phyloP scores from a whole-genome alignment of 192 early-diverging fungal genomes.

The Phlyctochytrium arcticum region DNA sequence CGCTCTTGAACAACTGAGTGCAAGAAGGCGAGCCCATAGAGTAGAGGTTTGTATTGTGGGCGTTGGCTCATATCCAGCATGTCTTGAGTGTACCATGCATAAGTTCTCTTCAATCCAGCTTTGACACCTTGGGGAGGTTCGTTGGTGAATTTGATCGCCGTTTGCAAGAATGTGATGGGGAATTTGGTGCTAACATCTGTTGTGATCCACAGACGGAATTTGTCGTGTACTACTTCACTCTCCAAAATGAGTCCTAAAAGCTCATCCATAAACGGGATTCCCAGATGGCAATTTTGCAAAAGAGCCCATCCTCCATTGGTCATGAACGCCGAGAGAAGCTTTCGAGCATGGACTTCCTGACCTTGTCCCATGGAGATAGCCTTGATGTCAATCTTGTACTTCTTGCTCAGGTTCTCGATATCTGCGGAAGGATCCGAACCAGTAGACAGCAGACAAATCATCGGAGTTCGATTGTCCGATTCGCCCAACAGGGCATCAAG shows the following conservation, averaged over 20 bases:
- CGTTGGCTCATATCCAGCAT: conserved; percentile 63
- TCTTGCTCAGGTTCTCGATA: conserved; percentile 61
- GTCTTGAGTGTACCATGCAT: conserved; percentile 65
- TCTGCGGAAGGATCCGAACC: conserved; percentile 64
- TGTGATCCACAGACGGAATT: conserved; percentile 66
- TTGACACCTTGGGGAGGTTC: conserved; percentile 65
- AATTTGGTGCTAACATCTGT: conserved; percentile 57
- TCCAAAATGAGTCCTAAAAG: conserved; percentile 52
- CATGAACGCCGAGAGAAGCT: conserved; percentile 57
- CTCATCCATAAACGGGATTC: conserved; percentile 65
- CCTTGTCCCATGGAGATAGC: conserved; percentile 70
- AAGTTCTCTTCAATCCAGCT: conserved; percentile 62
- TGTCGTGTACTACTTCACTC: conserved; percentile 56
- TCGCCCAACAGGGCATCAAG: conserved; percentile 55
- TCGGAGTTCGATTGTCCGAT: conserved; percentile 59
- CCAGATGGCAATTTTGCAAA: conserved; percentile 64
- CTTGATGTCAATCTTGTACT: conserved; percentile 63
- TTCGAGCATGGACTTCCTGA: conserved; percentile 62
- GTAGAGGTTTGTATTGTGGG: conserved; percentile 62
- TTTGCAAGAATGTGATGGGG: conserved; percentile 65
- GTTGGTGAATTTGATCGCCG: conserved; percentile 64
- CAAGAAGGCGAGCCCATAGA: conserved; percentile 61
- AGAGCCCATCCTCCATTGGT: conserved; percentile 62
- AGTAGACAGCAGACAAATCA: conserved; percentile 63
- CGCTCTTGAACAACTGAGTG: conserved; percentile 65